Evolutionary conservation across 352 stramenopile genomes (phyloP).

Genomic region (Phytophthora citrophthora): DNA sequence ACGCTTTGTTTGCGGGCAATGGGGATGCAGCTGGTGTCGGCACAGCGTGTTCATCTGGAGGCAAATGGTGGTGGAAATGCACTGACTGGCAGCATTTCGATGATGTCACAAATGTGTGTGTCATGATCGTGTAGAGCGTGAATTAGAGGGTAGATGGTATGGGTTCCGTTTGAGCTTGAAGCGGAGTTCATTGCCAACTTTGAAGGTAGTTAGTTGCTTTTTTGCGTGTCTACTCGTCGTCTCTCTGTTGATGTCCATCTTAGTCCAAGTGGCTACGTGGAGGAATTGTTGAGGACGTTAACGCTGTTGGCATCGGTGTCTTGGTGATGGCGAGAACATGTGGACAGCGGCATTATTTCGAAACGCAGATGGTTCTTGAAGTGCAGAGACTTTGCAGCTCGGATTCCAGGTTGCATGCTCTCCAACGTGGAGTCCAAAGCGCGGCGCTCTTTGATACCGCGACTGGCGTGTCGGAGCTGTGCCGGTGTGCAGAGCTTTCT

Average conservation of each 20-base stretch:
- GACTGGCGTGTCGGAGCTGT: neutral
- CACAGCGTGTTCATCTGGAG: neutral
- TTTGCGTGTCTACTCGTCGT: conserved; percentile 7
- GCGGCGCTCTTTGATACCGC: neutral
- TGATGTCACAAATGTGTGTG: no score
- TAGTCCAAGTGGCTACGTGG: conserved; percentile 7
- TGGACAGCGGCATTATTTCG: conserved; percentile 12
- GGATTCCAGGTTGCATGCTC: neutral
- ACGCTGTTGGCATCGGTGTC: neutral
- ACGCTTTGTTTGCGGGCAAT: neutral
- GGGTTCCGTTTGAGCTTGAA: no score
- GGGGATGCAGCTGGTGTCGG: neutral
- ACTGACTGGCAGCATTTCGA: no score
- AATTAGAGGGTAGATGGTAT: neutral
- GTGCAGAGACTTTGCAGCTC: neutral
- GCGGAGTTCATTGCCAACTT: no score
- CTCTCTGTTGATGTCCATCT: conserved; percentile 23
- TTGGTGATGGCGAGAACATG: conserved; percentile 6
- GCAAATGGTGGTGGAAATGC: neutral
- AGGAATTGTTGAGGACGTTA: conserved; percentile 5
- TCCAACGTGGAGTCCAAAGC: neutral
- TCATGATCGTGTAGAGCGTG: neutral
- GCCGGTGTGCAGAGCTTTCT: no score
- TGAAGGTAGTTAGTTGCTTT: no score
- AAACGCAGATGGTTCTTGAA: conserved; percentile 10